Evolutionary conservation across 2,329 filamentous ascomycete species (phyloP).

Genomic region (Iodosphaeria phyllophila): DNA sequence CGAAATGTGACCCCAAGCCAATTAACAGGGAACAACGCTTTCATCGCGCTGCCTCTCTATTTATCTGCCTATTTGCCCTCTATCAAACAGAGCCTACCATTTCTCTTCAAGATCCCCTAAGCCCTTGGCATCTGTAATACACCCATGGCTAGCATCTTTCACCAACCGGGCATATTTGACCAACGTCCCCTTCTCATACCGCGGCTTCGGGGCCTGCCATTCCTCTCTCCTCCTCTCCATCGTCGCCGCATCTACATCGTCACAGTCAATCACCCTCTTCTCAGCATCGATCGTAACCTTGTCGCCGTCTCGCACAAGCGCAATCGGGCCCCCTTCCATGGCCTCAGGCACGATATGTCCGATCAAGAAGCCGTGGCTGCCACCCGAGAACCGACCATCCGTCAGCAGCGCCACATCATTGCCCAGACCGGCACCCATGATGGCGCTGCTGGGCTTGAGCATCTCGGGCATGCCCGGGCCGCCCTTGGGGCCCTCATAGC

Average conservation of each 20-base stretch:
- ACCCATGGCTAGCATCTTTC: conserved; percentile 38
- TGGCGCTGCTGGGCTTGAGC: conserved; percentile 76
- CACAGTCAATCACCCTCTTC: conserved; percentile 46
- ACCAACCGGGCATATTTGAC: conserved; percentile 49
- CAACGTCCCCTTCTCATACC: conserved; percentile 44
- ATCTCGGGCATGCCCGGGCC: conserved; percentile 93
- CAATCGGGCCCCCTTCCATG: conserved; percentile 70
- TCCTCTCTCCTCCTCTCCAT: conserved; percentile 31
- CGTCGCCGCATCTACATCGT: conserved; percentile 48
- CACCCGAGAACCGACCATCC: conserved; percentile 62
- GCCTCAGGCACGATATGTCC: conserved; percentile 80
- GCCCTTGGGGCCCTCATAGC: conserved; percentile 85
- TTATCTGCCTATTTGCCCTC: neutral
- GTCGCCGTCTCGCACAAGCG: conserved; percentile 65
- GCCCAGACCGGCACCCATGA: conserved; percentile 78
- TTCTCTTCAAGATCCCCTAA: neutral
- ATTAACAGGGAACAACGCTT: no score
- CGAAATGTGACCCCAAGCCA: no score
- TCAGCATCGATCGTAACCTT: conserved; percentile 69
- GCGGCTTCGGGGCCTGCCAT: conserved; percentile 43
- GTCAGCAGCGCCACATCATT: conserved; percentile 59
- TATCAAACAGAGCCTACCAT: neutral
- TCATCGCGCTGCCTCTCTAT: no score
- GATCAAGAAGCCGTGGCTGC: conserved; percentile 72
- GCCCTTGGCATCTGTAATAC: conserved; percentile 23